Percentiles rank a stretch among this genome's conserved stretches.
Evolutionary conservation across 768 basidiomycete species (phyloP).

Genomic region (Rhodotorula sphaerocarpa): DNA sequence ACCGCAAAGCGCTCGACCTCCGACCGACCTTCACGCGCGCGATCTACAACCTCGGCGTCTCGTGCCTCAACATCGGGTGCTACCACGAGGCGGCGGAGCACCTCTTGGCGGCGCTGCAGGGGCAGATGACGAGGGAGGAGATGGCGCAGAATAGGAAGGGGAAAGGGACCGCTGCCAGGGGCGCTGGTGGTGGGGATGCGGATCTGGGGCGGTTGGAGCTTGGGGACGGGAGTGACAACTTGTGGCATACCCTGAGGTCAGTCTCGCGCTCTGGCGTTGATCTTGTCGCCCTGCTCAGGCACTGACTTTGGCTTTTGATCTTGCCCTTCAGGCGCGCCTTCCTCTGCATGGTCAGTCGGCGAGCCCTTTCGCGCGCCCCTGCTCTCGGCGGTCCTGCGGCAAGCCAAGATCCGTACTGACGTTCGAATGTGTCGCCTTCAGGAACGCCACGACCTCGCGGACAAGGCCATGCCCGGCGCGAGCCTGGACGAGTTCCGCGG

Average conservation of each 20-base stretch:
- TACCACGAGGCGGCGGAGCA: conserved; percentile 94
- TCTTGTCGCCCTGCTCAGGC: no score
- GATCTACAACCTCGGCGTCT: conserved; percentile 95
- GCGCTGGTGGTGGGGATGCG: not conserved
- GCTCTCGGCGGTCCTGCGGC: not conserved
- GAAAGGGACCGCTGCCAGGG: not conserved
- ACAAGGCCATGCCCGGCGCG: conserved; percentile 58
- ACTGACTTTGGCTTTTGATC: no score
- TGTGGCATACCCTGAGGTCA: conserved; percentile 89
- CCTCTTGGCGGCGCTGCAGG: conserved; percentile 70
- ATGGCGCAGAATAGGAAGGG: conserved; percentile 12
- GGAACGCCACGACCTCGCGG: conserved; percentile 75
- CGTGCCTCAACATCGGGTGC: conserved; percentile 92
- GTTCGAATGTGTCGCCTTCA: conserved; percentile 39
- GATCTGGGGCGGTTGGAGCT: conserved; percentile 37
- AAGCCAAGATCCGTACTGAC: not conserved
- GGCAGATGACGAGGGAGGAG: conserved; percentile 49
- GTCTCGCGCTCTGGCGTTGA: conserved; percentile 38
- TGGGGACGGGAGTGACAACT: conserved; percentile 67
- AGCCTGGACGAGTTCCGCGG: conserved; percentile 65
- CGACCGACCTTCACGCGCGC: conserved; percentile 94
- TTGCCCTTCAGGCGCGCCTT: not conserved
- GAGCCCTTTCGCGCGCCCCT: no score
- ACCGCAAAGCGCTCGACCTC: conserved; percentile 78
- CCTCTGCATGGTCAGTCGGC: not conserved